A percentile compares a stretch with the other conserved stretches of the same genome.
Evolutionary conservation across 495 filamentous ascomycete genomes (phyloP).

Genomic region (Trichoderma asperelloides): DNA sequence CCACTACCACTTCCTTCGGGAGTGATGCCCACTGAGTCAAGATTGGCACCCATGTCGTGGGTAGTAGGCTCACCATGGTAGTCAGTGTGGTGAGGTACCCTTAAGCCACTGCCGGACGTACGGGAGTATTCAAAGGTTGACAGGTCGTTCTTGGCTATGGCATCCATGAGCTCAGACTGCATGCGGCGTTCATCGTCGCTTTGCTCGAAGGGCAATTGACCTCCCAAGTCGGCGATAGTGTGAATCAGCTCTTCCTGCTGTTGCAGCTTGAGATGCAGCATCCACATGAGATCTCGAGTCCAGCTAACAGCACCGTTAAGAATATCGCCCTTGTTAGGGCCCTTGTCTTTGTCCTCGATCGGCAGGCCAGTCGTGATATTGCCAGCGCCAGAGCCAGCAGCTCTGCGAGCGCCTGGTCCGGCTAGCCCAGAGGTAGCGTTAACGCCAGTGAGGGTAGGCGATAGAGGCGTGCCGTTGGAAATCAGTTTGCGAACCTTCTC

Average conservation of each 20-base stretch:
- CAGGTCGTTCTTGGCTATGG: slow-evolving; percentile 70
- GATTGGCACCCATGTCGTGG: slow-evolving; percentile 42
- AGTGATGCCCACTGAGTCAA: slow-evolving; percentile 10
- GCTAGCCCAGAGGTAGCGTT: slow-evolving; percentile 83
- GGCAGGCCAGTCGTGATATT: slow-evolving; percentile 87
- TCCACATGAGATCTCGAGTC: slow-evolving; percentile 97
- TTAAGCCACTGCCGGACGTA: slow-evolving; percentile 71
- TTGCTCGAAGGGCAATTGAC: slow-evolving; percentile 67
- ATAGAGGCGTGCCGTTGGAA: slow-evolving; percentile 78
- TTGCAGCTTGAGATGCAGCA: slow-evolving; percentile 74
- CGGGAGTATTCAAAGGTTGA: slow-evolving; percentile 69
- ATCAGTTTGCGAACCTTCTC: slow-evolving; percentile 95
- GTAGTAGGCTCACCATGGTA: slow-evolving; percentile 66
- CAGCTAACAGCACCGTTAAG: slow-evolving; percentile 94
- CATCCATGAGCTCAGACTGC: slow-evolving; percentile 81
- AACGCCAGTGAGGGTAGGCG: slow-evolving; percentile 59
- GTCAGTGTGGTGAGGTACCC: slow-evolving; percentile 90
- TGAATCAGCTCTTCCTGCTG: slow-evolving; percentile 80
- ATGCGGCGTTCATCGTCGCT: slow-evolving; percentile 92
- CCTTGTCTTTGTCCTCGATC: slow-evolving; percentile 95
- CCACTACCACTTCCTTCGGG: slow-evolving; percentile 23
- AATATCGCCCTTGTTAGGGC: slow-evolving; percentile 97
- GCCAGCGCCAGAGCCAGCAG: slow-evolving; percentile 53
- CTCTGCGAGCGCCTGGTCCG: slow-evolving; percentile 73
- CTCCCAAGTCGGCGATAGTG: slow-evolving; percentile 59